Evolutionary conservation across 441 rosid species (phyloP).

Genomic region (Rhodomyrtus psidioides): DNA sequence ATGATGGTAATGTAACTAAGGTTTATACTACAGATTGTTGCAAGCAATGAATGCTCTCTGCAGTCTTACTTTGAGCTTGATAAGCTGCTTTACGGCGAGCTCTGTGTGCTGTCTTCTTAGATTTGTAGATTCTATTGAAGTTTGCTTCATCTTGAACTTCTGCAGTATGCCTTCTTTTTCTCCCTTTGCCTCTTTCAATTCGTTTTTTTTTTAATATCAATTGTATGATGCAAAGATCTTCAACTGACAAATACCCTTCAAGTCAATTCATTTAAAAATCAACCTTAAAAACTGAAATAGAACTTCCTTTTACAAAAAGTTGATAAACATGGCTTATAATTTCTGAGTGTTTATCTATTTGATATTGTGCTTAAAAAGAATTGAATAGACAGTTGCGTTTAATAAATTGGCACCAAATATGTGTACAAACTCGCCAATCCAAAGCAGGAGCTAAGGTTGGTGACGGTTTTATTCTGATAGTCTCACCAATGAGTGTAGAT

Average conservation of each 20-base stretch:
- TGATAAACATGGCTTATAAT: not conserved
- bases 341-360: not conserved
- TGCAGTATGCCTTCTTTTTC: not conserved
- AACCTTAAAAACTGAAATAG: not conserved
- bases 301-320: not conserved
- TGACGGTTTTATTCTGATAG: not conserved
- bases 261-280: not conserved
- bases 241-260: not conserved
- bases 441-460: not conserved
- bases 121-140: not conserved
- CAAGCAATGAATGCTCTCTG: not conserved
- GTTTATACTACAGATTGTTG: not conserved
- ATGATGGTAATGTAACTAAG: not conserved
- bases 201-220: not conserved
- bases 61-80: not conserved
- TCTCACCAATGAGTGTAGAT: too few species aligned
- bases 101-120: not conserved
- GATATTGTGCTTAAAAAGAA: not conserved
- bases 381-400: not conserved
- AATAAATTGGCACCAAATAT: not conserved
- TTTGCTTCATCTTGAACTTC: not conserved
- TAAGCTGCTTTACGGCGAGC: not conserved
- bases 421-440: not conserved
- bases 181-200: not conserved
- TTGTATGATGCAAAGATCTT: not conserved